Evolutionary conservation across 495 filamentous ascomycete species (phyloP).

Genomic region (Bombardia bombarda): DNA sequence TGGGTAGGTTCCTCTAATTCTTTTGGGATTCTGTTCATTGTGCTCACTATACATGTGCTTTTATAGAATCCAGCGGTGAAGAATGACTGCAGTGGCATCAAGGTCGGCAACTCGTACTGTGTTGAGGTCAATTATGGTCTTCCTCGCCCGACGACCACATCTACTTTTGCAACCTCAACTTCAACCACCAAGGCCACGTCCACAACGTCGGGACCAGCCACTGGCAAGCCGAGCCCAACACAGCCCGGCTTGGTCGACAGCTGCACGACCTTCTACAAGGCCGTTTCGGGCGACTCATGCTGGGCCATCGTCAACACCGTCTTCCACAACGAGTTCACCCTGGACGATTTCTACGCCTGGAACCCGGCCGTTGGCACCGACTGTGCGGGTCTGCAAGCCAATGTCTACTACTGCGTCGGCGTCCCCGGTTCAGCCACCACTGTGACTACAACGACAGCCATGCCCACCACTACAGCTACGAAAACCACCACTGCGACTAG

Average conservation of each 20-base stretch:
- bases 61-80: background rate
- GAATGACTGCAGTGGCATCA: background rate
- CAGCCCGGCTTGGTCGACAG: background rate
- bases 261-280: slow-evolving; percentile 12
- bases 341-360: slow-evolving; percentile 26
- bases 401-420: slow-evolving; percentile 1
- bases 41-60: background rate
- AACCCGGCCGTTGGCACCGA: slow-evolving; percentile 31
- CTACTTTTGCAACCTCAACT: background rate
- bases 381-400: background rate
- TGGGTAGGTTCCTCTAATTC: background rate
- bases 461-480: slow-evolving; percentile 1
- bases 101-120: slow-evolving; percentile 1
- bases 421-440: background rate
- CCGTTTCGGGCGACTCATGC: slow-evolving; percentile 35
- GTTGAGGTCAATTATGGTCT: background rate
- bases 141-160: background rate
- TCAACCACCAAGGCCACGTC: background rate
- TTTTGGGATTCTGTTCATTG: background rate
- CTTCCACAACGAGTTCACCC: slow-evolving; percentile 9
- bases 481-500: too few relatives aligned
- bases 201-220: too few relatives aligned
- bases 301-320: slow-evolving; percentile 19
- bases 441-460: slow-evolving; percentile 1
- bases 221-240: background rate